Base-by-base conservation (phyloP, 192 early-diverging fungal species). In the Obelidium mucronatum region DNA sequence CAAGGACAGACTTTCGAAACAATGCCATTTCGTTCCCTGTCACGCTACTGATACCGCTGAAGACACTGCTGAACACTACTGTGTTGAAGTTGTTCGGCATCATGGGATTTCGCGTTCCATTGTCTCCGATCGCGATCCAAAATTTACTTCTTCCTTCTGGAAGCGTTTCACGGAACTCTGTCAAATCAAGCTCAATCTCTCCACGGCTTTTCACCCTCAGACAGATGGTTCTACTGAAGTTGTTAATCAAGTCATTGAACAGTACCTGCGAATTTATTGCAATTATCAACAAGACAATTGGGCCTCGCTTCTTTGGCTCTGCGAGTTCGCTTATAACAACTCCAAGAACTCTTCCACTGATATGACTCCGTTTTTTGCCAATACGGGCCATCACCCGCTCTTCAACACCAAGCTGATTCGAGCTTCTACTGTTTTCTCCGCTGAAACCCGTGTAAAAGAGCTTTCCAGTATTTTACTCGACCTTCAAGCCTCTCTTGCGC, bases 291-390 rank as follows among this genome's bases (percentile, higher is more conserved):
- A 84, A 37, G 82, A 82, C 72, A 77, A 85, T 33, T 81, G 82
- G 80, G 40, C 36, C n/a, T n/a, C n/a, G n/a, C n/a, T n/a, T n/a
- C n/a, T n/a, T n/a, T n/a, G n/a, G n/a, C n/a, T 0, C 1, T 8
- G 0, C 67, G 87, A 89, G 36, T 86, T 87, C 36, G 76, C 81
- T 0, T 90, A 87, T 77, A 91, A 90, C 54, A 84, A 89, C 68
- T 48, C 85, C 2, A 8, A 39, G 15, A 55, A 81, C 26, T n/a
- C 69, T 2, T 67, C 73, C 0, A 85, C 74, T 0, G 85, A 74
- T 4, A 26, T 33, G 11, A 62, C 85, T 19, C 80, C 80, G 4
- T 81, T 84, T 63, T 82, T 58, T 56, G 34, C 61, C 3, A 44
- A 26, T 31, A 17, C 65, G 24, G 70, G 80, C 28, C 56, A 30